Conservation (phyloP, 2,329 filamentous ascomycete species). For the Botrytis porri region DNA sequence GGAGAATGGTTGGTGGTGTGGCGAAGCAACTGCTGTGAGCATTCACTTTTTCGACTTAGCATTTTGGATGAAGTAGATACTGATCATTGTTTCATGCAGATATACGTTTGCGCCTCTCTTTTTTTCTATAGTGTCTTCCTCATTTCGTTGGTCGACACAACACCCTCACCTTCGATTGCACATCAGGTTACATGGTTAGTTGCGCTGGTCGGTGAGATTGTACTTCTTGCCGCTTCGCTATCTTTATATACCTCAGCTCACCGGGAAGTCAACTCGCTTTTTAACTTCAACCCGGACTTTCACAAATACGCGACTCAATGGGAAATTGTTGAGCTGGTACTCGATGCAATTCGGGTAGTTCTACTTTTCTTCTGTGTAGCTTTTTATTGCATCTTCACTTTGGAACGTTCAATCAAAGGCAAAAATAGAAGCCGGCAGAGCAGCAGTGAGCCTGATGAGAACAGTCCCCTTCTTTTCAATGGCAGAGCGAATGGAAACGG, state of each 20-base stretch:
- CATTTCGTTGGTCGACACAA: constrained; percentile 81
- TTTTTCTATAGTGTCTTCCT: constrained; percentile 86
- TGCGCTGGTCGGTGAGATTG: constrained; percentile 67
- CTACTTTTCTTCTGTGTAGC: constrained; percentile 53
- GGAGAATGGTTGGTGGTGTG: constrained; percentile 75
- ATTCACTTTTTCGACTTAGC: neutral
- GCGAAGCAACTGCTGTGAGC: constrained; percentile 71
- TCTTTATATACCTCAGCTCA: constrained; percentile 65
- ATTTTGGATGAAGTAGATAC: constrained; percentile 13
- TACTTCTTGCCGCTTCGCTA: constrained; percentile 67
- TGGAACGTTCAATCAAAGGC: constrained; percentile 33
- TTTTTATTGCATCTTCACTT: constrained; percentile 57
- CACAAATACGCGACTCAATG: constrained; percentile 46
- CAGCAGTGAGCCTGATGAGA: constrained; percentile 46
- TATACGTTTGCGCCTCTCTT: constrained; percentile 79
- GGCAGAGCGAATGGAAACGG: constrained; percentile 38
- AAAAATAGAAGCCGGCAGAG: constrained; percentile 20
- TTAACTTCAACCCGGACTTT: constrained; percentile 40
- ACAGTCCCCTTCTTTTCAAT: constrained; percentile 58
- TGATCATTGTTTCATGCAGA: constrained; percentile 48
- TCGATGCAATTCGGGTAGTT: constrained; percentile 67
- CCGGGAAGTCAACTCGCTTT: constrained; percentile 50
- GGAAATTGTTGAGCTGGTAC: constrained; percentile 62
- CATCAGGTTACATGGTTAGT: constrained; percentile 79
- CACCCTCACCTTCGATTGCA: constrained; percentile 73